These are phyloP conservation scores for Aspergillus luchuensis DNA, from an alignment of 2,329 filamentous ascomycete species.

Conservation along the genomic window DNA sequence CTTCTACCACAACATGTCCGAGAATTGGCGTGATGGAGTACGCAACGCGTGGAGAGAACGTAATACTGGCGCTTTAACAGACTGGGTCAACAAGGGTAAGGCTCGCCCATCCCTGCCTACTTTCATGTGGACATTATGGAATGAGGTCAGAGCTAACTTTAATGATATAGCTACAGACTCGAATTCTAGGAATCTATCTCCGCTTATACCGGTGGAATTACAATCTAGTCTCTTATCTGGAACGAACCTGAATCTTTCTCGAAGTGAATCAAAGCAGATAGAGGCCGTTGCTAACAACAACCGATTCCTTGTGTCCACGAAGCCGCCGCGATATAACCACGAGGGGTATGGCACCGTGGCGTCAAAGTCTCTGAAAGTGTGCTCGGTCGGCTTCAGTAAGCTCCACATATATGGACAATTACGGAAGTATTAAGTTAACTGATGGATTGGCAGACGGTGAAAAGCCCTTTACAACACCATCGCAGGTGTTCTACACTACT, in stretches of 20 bases:
- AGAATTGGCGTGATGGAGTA: neutral
- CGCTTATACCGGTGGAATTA: neutral
- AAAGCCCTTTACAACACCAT: neutral
- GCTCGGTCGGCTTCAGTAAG: neutral
- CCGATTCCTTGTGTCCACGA: neutral
- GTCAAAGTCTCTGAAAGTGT: neutral
- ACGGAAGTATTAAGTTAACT: no score
- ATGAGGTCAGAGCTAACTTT: neutral
- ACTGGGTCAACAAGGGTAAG: neutral
- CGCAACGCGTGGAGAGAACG: neutral
- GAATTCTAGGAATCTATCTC: neutral
- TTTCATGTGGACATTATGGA: neutral
- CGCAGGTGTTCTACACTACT: neutral
- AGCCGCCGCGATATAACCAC: neutral
- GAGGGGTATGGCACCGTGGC: neutral
- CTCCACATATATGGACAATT: neutral
- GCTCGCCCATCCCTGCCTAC: neutral
- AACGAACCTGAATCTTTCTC: neutral
- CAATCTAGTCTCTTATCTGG: neutral
- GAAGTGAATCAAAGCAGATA: neutral
- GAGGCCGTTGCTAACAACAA: neutral
- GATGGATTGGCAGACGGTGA: neutral
- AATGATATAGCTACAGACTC: neutral
- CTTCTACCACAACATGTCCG: neutral
- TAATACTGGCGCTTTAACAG: neutral